Conservation (phyloP, 1,284 basidiomycete genomes). For the Ganoderma multipileum region DNA sequence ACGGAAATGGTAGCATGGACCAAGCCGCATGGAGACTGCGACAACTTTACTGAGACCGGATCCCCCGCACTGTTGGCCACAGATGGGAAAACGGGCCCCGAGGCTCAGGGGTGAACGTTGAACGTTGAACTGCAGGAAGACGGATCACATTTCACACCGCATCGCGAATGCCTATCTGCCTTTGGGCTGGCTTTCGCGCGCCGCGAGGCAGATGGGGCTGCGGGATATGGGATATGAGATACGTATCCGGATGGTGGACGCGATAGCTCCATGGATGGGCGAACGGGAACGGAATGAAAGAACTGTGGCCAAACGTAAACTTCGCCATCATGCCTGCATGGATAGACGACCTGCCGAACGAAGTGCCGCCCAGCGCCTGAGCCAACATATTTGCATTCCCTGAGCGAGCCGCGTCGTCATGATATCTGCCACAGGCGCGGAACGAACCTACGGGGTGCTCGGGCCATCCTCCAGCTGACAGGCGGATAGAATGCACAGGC, state of each 20-base stretch:
- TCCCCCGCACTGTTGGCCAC: slow-evolving; percentile 24
- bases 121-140: neutral
- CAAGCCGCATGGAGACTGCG: slow-evolving; percentile 31
- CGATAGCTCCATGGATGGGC: neutral
- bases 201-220: slow-evolving; percentile 9
- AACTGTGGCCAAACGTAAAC: neutral
- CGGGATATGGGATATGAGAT: slow-evolving; percentile 1
- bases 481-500: neutral
- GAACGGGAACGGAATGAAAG: neutral
- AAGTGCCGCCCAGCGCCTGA: neutral
- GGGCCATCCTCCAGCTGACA: slow-evolving; percentile 6
- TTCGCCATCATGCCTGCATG: neutral
- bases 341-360: neutral
- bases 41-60: slow-evolving; percentile 18
- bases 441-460: neutral
- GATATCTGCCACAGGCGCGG: neutral
- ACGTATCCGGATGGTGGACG: neutral
- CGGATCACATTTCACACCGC: slow-evolving; percentile 12
- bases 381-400: no score
- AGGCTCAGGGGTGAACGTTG: slow-evolving; percentile 1
- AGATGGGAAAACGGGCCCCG: slow-evolving; percentile 15
- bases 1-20: slow-evolving; percentile 32
- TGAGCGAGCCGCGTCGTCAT: no score
- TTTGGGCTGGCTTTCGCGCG: neutral
- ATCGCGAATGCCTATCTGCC: slow-evolving; percentile 15